Evolutionary conservation across 805 yeast genomes (phyloP).

Genomic region (Zygoascus tannicola): DNA sequence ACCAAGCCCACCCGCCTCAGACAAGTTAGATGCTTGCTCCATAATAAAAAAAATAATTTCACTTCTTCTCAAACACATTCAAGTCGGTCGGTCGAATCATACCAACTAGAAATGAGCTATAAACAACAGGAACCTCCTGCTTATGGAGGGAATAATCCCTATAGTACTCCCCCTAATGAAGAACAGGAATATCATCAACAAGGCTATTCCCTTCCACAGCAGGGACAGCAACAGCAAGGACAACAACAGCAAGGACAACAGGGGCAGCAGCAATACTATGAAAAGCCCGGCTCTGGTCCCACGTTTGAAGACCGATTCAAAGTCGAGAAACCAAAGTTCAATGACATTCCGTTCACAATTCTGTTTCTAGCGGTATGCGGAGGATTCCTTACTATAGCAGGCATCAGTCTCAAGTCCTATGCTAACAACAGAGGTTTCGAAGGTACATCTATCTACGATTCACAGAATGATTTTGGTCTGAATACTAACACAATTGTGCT

Average conservation of each 20-base stretch:
- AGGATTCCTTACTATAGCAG: slow-evolving; percentile 66
- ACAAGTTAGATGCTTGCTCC: too few species aligned
- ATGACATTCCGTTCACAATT: slow-evolving; percentile 51
- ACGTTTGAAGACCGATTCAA: slow-evolving; percentile 63
- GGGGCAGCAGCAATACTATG: slow-evolving; percentile 14
- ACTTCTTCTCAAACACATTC: too few species aligned
- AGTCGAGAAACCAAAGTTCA: slow-evolving; percentile 51
- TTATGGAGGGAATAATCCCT: not conserved
- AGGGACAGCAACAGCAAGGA: slow-evolving; percentile 7
- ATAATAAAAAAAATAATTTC: too few species aligned
- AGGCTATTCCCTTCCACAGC: slow-evolving; percentile 11
- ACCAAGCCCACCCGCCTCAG: too few species aligned
- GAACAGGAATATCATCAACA: slow-evolving; percentile 8
- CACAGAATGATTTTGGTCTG: slow-evolving; percentile 47
- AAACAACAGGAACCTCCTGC: slow-evolving; percentile 8
- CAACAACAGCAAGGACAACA: slow-evolving; percentile 3
- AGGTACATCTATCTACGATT: slow-evolving; percentile 54
- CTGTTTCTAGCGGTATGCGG: slow-evolving; percentile 35
- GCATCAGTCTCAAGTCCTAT: slow-evolving; percentile 58
- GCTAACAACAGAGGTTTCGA: slow-evolving; percentile 42
- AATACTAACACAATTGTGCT: slow-evolving; percentile 68
- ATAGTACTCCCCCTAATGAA: slow-evolving; percentile 1
- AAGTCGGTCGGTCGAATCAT: too few species aligned
- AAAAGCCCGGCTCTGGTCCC: slow-evolving; percentile 28
- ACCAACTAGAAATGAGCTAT: slow-evolving; percentile 11